Conservation (phyloP, 2,329 filamentous ascomycete species). For the Stenocarpella maydis region DNA sequence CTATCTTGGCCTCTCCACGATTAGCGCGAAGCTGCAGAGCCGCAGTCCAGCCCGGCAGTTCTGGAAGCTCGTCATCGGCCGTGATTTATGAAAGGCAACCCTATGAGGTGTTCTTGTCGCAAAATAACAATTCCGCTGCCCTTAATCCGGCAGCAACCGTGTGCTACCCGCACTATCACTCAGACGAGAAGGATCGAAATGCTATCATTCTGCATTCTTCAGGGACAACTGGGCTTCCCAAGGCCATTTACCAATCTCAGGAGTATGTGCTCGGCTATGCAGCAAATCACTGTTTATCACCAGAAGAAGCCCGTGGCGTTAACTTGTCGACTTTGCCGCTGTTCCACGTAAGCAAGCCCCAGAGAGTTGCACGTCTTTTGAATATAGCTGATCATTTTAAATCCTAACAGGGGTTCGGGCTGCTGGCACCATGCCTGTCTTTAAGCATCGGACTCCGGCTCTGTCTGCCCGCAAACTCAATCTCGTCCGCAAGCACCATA, state of each 20-base stretch:
- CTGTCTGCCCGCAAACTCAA: neutral
- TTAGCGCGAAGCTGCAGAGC: neutral
- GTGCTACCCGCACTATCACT: neutral
- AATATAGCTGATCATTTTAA: neutral
- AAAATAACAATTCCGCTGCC: neutral
- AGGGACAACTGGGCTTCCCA: neutral
- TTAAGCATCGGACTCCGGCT: neutral
- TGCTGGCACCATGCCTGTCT: neutral
- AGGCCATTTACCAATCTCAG: neutral
- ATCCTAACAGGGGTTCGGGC: neutral
- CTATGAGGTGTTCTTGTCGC: neutral
- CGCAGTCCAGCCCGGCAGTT: neutral
- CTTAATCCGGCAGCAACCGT: neutral
- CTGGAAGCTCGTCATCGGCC: neutral
- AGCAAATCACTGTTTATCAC: neutral
- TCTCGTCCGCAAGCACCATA: neutral
- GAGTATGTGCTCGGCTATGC: neutral
- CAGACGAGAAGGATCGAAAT: neutral
- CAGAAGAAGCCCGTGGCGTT: neutral
- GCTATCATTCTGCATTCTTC: neutral
- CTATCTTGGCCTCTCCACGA: neutral
- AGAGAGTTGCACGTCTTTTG: neutral
- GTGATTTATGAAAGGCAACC: neutral
- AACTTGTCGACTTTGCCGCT: neutral
- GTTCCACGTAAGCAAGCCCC: neutral